These are phyloP conservation scores for Colletotrichum brevisporum DNA, from an alignment of 2,329 filamentous ascomycete genomes.

Conservation along the genomic window DNA sequence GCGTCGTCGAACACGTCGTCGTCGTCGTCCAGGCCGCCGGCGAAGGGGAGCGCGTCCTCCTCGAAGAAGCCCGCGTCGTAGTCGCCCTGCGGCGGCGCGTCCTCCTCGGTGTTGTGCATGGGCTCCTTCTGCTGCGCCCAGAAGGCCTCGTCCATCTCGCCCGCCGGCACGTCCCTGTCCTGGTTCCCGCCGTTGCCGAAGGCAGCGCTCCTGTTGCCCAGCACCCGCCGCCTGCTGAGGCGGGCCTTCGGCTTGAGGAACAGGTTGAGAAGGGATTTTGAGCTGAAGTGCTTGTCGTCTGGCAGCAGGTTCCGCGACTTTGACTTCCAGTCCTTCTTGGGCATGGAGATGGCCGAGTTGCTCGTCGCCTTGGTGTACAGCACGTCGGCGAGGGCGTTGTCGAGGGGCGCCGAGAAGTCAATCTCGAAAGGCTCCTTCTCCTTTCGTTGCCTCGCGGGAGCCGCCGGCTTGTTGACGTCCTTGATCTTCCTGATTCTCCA, in stretches of 20 bases:
- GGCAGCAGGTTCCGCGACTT: constrained; percentile 94
- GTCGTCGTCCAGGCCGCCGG: constrained; percentile 69
- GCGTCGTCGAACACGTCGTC: constrained; percentile 87
- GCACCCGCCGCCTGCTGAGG: constrained; percentile 76
- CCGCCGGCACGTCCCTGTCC: constrained; percentile 71
- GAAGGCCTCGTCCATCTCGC: constrained; percentile 94
- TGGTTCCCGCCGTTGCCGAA: constrained; percentile 58
- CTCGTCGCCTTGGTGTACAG: constrained; percentile 87
- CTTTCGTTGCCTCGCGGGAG: constrained; percentile 78
- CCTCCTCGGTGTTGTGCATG: constrained; percentile 59
- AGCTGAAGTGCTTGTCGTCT: constrained; percentile 99
- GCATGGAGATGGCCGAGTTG: constrained; percentile 85
- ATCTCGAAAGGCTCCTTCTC: constrained; percentile 98
- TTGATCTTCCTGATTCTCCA: constrained; percentile 98
- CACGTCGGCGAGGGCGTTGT: constrained; percentile 77
- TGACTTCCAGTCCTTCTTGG: constrained; percentile 96
- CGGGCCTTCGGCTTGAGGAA: constrained; percentile 96
- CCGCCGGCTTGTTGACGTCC: constrained; percentile 75
- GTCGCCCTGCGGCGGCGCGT: constrained; percentile 75
- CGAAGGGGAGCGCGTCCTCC: constrained; percentile 82
- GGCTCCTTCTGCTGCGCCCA: constrained; percentile 84
- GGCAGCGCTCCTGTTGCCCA: constrained; percentile 58
- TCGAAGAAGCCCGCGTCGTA: constrained; percentile 99
- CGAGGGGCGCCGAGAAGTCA: constrained; percentile 85
- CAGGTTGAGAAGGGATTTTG: constrained; percentile 86